Percentiles rank a stretch among this genome's conserved stretches.
These are phyloP conservation scores for Hypholoma sublateritium DNA, from an alignment of 768 basidiomycete genomes.

Conservation along the genomic window DNA sequence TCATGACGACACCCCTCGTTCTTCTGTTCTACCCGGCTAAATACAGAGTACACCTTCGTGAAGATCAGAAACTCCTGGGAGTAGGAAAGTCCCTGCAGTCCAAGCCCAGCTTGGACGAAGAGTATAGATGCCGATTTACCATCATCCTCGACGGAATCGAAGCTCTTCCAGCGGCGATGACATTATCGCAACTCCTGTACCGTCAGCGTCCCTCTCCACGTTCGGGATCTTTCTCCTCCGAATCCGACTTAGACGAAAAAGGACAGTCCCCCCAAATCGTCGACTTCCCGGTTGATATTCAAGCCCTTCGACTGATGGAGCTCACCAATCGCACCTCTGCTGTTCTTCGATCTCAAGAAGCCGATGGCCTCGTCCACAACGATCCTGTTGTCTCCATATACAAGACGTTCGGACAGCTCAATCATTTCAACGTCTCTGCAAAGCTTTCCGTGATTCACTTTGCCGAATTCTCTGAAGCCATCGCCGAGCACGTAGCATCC, in stretches of 20 bases:
- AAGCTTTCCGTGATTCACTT: constrained; percentile 72
- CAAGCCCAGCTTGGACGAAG: constrained; percentile 28
- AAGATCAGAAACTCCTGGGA: constrained; percentile 8
- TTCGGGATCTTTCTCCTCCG: not conserved
- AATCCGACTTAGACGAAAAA: constrained; percentile 25
- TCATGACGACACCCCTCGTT: constrained; percentile 84
- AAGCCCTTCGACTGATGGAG: constrained; percentile 87
- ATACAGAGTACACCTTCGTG: constrained; percentile 42
- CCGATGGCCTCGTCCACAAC: constrained; percentile 63
- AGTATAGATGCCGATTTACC: constrained; percentile 58
- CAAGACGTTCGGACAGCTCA: constrained; percentile 75
- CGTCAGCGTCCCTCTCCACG: not conserved
- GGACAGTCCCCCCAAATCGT: not conserved
- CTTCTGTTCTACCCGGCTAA: constrained; percentile 72
- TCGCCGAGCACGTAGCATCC: constrained; percentile 58
- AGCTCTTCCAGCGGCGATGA: constrained; percentile 80
- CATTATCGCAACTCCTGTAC: constrained; percentile 72
- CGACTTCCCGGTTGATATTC: constrained; percentile 40
- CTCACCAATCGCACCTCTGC: constrained; percentile 86
- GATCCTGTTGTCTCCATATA: constrained; percentile 78
- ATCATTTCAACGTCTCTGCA: constrained; percentile 62
- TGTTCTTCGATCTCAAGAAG: constrained; percentile 77
- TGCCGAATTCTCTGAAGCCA: constrained; percentile 67
- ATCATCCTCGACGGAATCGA: constrained; percentile 82
- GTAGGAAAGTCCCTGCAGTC: constrained; percentile 20